These are phyloP conservation scores for Kodamaea lidongshanica DNA, from an alignment of 805 yeast genomes.

Conservation along the genomic window DNA sequence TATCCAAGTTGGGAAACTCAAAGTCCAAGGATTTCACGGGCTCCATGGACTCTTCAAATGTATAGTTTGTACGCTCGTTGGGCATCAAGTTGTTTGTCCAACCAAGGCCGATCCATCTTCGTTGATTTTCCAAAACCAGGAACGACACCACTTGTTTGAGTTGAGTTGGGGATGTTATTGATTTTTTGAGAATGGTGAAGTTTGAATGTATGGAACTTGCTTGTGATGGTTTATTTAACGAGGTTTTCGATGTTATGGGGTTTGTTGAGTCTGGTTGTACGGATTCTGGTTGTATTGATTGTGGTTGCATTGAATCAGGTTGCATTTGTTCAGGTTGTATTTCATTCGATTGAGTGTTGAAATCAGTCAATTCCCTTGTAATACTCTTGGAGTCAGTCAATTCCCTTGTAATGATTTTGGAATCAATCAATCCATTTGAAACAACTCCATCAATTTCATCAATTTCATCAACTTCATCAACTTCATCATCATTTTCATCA, in stretches of 20 bases:
- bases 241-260: no score
- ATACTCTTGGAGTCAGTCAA: neutral
- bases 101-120: slow-evolving; percentile 59
- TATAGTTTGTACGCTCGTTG: slow-evolving; percentile 44
- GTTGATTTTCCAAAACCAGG: slow-evolving; percentile 49
- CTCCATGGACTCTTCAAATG: slow-evolving; percentile 33
- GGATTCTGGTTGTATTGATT: no score
- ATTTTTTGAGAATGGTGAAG: slow-evolving; percentile 34
- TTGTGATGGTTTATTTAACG: no score
- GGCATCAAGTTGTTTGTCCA: slow-evolving; percentile 50
- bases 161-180: slow-evolving; percentile 34
- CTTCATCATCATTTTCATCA: slow-evolving; percentile 4
- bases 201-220: no score
- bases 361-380: neutral
- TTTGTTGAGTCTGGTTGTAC: no score
- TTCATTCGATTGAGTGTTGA: neutral
- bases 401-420: no score
- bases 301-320: no score
- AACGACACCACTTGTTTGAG: slow-evolving; percentile 45
- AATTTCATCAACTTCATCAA: slow-evolving; percentile 7
- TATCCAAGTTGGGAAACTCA: slow-evolving; percentile 39
- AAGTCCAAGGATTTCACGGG: slow-evolving; percentile 31
- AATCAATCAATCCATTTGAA: no score
- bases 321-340: no score
- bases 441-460: no score